A percentile compares a stretch with the other conserved stretches of the same genome.
Conservation (phyloP, 2,329 filamentous ascomycete species). For the Xylariaceae sp. region DNA sequence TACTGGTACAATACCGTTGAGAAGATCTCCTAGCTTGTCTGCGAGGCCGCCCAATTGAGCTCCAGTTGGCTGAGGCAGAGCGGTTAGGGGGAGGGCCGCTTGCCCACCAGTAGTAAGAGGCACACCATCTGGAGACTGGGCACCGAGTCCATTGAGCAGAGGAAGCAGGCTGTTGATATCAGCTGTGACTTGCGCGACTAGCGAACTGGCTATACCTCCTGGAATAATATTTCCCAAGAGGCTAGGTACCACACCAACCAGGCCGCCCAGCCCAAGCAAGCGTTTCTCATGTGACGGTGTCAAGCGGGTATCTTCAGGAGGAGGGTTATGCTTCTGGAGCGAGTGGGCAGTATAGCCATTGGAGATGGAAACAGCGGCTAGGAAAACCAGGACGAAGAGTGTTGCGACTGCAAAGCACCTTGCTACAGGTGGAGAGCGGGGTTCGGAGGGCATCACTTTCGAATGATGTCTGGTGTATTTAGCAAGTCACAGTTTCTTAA, state of each 20-base stretch:
- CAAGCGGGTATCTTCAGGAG: not conserved
- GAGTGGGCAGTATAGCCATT: constrained; percentile 9
- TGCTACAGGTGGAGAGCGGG: constrained; percentile 24
- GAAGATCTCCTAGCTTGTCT: constrained; percentile 26
- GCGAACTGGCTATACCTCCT: constrained; percentile 21
- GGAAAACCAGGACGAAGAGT: constrained; percentile 27
- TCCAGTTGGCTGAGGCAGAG: constrained; percentile 22
- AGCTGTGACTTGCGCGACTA: constrained; percentile 26
- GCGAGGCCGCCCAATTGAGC: constrained; percentile 24
- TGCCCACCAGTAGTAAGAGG: constrained; percentile 26
- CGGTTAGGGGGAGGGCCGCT: constrained; percentile 22
- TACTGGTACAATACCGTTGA: constrained; percentile 24
- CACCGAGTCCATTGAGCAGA: constrained; percentile 19
- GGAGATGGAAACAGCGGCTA: constrained; percentile 22
- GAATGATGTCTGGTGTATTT: not conserved
- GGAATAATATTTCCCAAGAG: constrained; percentile 24
- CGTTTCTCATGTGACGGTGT: constrained; percentile 21
- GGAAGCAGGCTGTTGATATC: constrained; percentile 22
- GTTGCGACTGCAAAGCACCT: constrained; percentile 27
- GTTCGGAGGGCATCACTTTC: constrained; percentile 28
- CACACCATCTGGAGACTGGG: constrained; percentile 22
- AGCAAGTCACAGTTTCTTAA: constrained; percentile 2
- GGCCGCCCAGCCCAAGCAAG: constrained; percentile 21
- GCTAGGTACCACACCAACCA: constrained; percentile 23
- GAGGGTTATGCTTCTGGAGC: constrained; percentile 13